These are phyloP conservation scores for Podospora pseudopauciseta DNA, from an alignment of 495 filamentous ascomycete genomes.

Conservation along the genomic window DNA sequence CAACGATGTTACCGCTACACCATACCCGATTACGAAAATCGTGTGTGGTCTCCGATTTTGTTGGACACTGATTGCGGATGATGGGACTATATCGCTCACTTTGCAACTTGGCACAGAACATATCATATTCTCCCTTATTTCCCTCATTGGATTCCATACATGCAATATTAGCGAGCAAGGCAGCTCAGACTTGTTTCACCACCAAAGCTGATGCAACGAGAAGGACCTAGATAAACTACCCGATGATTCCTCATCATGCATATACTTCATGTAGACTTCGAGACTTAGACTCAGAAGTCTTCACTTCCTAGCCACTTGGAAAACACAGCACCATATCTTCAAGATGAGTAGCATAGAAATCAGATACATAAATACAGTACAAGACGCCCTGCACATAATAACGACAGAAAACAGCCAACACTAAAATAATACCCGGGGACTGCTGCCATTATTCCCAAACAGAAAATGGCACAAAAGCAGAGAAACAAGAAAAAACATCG, in stretches of 20 bases:
- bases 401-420: neutral
- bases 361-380: neutral
- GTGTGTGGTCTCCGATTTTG: conserved; percentile 15
- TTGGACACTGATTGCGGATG: neutral
- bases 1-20: conserved; percentile 25
- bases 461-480: neutral
- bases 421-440: neutral
- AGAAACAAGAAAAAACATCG: neutral
- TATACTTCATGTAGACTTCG: neutral
- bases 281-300: neutral
- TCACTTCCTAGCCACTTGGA: neutral
- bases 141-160: too few species aligned
- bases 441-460: neutral
- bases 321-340: neutral
- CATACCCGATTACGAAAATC: conserved; percentile 19
- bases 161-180: too few species aligned
- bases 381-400: neutral
- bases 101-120: too few species aligned
- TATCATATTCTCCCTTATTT: too few species aligned
- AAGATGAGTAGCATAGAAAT: neutral
- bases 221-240: too few species aligned
- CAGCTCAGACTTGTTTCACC: too few species aligned
- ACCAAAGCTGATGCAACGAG: too few species aligned
- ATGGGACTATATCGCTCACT: neutral
- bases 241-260: too few species aligned